A percentile compares a stretch with the other conserved stretches of the same genome.
Evolutionary conservation across 495 filamentous ascomycete genomes (phyloP).

Genomic region (Pyronema domesticum): DNA sequence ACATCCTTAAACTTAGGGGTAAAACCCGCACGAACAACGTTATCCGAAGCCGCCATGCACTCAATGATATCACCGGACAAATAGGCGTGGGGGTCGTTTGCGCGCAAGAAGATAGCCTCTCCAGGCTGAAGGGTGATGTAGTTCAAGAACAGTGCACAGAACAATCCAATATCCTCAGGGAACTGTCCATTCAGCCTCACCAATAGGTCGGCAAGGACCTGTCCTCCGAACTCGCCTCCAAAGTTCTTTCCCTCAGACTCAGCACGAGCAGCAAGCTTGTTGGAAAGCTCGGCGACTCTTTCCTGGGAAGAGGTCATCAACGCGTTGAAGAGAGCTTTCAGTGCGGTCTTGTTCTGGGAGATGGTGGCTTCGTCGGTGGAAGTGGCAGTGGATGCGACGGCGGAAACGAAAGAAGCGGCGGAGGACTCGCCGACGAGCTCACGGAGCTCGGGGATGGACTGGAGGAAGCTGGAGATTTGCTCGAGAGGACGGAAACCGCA

Average conservation of each 20-base stretch:
- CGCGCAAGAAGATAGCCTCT: conserved; percentile 89
- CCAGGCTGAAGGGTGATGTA: conserved; percentile 64
- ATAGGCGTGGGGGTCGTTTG: conserved; percentile 95
- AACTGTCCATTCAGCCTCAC: conserved; percentile 58
- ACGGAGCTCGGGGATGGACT: conserved; percentile 52
- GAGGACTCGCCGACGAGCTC: conserved; percentile 55
- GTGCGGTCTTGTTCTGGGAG: conserved; percentile 56
- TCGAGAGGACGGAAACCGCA: conserved; percentile 81
- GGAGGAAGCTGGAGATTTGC: conserved; percentile 76
- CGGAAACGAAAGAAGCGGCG: conserved; percentile 48
- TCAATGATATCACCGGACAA: conserved; percentile 93
- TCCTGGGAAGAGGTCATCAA: conserved; percentile 62
- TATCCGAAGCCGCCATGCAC: conserved; percentile 96
- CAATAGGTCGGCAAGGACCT: conserved; percentile 59
- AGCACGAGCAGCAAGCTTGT: conserved; percentile 53
- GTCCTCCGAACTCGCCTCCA: conserved; percentile 44
- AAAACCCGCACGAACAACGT: conserved; percentile 91
- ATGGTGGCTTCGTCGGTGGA: conserved; percentile 34
- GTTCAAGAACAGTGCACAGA: conserved; percentile 68
- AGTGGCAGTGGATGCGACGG: conserved; percentile 46
- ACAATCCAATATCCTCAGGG: conserved; percentile 57
- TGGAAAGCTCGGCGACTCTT: conserved; percentile 43
- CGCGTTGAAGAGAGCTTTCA: conserved; percentile 53
- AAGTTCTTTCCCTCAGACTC: conserved; percentile 42
- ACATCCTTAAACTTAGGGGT: conserved; percentile 98